Conservation (phyloP, 2,329 filamentous ascomycete species). For the Hymenoscyphus fraxineus region DNA sequence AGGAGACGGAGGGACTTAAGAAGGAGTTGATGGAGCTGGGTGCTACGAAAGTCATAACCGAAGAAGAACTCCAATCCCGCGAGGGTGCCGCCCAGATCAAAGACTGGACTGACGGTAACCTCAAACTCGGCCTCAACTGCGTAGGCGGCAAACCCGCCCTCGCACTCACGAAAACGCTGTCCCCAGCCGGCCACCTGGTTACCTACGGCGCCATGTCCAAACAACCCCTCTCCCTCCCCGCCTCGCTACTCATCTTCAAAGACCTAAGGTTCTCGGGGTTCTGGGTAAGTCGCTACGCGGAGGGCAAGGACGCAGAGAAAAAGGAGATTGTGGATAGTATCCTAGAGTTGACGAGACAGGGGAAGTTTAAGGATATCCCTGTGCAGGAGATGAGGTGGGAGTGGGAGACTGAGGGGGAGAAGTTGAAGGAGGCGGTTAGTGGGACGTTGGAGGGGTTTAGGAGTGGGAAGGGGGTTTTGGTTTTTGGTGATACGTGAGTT, state of each 20-base stretch:
- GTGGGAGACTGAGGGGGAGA: constrained; percentile 70
- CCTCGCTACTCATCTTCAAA: constrained; percentile 88
- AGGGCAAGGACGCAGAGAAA: constrained; percentile 69
- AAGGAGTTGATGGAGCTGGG: constrained; percentile 58
- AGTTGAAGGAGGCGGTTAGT: constrained; percentile 70
- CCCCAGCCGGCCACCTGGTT: constrained; percentile 68
- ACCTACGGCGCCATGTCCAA: constrained; percentile 96
- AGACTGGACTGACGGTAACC: constrained; percentile 61
- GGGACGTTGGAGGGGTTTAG: constrained; percentile 81
- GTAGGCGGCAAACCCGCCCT: constrained; percentile 85
- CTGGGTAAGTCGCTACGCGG: constrained; percentile 90
- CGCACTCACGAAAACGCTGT: constrained; percentile 70
- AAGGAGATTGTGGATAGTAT: constrained; percentile 80
- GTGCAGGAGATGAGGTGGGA: constrained; percentile 80
- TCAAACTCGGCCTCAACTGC: constrained; percentile 84
- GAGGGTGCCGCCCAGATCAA: constrained; percentile 48
- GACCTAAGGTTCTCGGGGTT: constrained; percentile 86
- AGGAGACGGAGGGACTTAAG: constrained; percentile 62
- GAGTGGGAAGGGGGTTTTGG: constrained; percentile 84
- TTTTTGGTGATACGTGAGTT: constrained; percentile 58
- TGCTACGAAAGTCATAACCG: constrained; percentile 47
- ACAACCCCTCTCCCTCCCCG: constrained; percentile 76
- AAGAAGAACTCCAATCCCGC: constrained; percentile 44
- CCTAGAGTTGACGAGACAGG: constrained; percentile 67
- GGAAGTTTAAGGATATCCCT: constrained; percentile 78